Evolutionary conservation across 2,329 filamentous ascomycete species (phyloP), one percentile per base, ranked within the genome.

Genomic region (Trematosphaeria pertusa): DNA sequence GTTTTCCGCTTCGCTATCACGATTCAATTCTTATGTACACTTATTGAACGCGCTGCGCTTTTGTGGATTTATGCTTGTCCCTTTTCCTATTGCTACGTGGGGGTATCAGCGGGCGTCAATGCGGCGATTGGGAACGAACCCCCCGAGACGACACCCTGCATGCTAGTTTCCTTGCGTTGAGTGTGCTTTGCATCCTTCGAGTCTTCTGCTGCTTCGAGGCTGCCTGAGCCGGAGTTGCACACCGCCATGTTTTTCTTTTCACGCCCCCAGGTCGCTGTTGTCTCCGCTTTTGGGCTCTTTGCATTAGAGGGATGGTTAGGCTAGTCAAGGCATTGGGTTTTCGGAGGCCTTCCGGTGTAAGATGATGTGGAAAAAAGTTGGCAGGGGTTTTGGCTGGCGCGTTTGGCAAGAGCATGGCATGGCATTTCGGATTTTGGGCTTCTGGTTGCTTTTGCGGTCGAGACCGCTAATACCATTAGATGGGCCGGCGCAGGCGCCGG

Each of bases 401-500:
- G n/a, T n/a, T n/a, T n/a, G n/a, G n/a, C n/a, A n/a, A 54, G 37
- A 48, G 24, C 37, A 36, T 15, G 36, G 47, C 30, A 40, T 43
- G 46, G 45, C 37, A 44, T 48, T 56, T 53, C 34, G 52, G 26
- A 43, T 43, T 50, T 52, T 50, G 49, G 48, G 36, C 37, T 58
- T 48, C 58, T 54, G 42, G 35, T 57, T 66, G 48, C 54, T 69
- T 65, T 65, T 62, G 50, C 48, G 52, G 44, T 49, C 45, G 50
- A 52, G 44, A 49, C 45, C 40, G 35, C 36, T 67, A 61, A 65
- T 64, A 56, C 43, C 48, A 35, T 48, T 37, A 42, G 50, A 50
- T 37, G 44, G 49, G 46, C 59, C 53, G 55, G 59, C 62, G 67
- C 67, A 45, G 67, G 67, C 67, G 59, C 61, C 59, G 66, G 64